Percentiles rank a stretch among this genome's conserved stretches.
phyloP scores from a whole-genome alignment of 345 rosid genomes.

The Psidium friedrichsthalianum region DNA sequence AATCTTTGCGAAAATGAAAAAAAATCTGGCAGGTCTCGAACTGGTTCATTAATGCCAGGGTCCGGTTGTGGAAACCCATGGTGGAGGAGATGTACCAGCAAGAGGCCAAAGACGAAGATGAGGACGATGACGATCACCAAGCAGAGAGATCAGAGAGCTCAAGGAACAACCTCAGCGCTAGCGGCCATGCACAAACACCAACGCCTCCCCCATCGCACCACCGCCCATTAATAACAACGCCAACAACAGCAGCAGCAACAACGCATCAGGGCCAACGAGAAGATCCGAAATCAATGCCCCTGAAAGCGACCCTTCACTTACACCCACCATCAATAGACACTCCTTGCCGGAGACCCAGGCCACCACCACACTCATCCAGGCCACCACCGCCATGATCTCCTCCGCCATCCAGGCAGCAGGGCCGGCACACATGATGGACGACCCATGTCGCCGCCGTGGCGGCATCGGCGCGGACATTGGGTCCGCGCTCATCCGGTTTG shows the following conservation, averaged over 20 bases:
- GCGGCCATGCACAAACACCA: conserved; percentile 38
- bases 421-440: conserved; percentile 15
- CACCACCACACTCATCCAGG: conserved; percentile 3
- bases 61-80: conserved; percentile 99
- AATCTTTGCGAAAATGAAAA: neutral
- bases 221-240: conserved; percentile 7
- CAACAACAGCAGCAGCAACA: conserved; percentile 11
- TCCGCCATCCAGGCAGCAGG: conserved; percentile 8
- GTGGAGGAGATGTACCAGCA: conserved; percentile 98
- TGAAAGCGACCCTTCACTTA: conserved; percentile 65
- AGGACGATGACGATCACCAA: neutral
- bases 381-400: conserved; percentile 6
- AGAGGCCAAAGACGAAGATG: conserved; percentile 56
- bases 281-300: conserved; percentile 46
- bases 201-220: conserved; percentile 21
- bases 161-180: neutral
- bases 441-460: conserved; percentile 17
- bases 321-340: conserved; percentile 31
- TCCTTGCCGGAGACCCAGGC: conserved; percentile 43
- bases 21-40: conserved; percentile 62
- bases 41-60: conserved; percentile 99
- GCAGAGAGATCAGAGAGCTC: conserved; percentile 21
- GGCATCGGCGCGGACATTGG: conserved; percentile 26
- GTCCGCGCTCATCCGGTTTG: conserved; percentile 52
- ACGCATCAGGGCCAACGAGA: conserved; percentile 27